Evolutionary conservation across 257 asterid genomes (phyloP).

Genomic region (Parsonsia alboflavescens): DNA sequence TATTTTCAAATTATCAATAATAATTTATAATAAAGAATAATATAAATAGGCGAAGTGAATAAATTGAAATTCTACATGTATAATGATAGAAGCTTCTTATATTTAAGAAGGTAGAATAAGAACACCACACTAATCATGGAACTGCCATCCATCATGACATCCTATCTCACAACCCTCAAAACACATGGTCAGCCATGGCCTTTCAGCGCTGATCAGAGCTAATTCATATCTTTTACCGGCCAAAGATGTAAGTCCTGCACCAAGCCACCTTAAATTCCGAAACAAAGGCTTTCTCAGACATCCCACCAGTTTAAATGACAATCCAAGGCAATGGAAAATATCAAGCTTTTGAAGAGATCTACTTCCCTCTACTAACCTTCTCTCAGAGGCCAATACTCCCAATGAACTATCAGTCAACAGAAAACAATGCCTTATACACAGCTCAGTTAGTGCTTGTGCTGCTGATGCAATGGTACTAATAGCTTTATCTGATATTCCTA

Average conservation of each 20-base stretch:
- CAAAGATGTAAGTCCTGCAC: conserved; percentile 52
- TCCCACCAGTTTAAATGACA: conserved; percentile 34
- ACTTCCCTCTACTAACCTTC: conserved; percentile 21
- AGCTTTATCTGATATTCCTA: conserved; percentile 63
- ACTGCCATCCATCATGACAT: conserved; percentile 84
- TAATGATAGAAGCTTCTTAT: no score
- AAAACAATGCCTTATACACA: conserved; percentile 61
- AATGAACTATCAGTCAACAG: conserved; percentile 52
- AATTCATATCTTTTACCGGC: conserved; percentile 27
- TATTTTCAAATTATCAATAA: no score
- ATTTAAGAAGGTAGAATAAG: no score
- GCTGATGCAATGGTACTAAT: conserved; percentile 41
- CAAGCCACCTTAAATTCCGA: conserved; percentile 65
- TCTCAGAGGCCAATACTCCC: conserved; percentile 34
- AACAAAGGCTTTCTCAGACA: conserved; percentile 36
- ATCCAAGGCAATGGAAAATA: conserved; percentile 40
- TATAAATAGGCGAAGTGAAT: no score
- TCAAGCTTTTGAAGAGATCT: conserved; percentile 48
- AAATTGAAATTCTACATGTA: no score
- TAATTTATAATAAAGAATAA: no score
- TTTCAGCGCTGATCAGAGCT: conserved; percentile 21
- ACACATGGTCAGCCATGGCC: conserved; percentile 71
- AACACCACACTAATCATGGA: conserved; percentile 18
- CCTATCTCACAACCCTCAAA: conserved; percentile 75
- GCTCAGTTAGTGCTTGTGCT: conserved; percentile 49